Evolutionary conservation across 2,329 filamentous ascomycete genomes (phyloP).

Genomic region (Diaporthe capsici): DNA sequence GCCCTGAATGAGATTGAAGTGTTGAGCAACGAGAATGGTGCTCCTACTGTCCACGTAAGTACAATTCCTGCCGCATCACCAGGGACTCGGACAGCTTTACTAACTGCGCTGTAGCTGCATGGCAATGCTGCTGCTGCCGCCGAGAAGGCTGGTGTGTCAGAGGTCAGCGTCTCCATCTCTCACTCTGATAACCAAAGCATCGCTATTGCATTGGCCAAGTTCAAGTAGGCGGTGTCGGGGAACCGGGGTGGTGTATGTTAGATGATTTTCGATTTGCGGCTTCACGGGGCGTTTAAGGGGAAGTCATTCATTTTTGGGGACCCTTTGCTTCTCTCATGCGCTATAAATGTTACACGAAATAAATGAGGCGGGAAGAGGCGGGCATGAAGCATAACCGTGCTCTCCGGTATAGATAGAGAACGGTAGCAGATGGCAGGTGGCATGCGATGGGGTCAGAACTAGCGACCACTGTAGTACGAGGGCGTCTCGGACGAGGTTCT

Average conservation of each 20-base stretch:
- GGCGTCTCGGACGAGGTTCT: not conserved
- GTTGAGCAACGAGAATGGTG: conserved; percentile 82
- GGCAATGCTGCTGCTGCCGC: conserved; percentile 88
- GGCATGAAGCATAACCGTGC: not conserved
- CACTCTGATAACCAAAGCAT: conserved; percentile 96
- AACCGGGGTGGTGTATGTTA: not conserved
- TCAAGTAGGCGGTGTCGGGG: conserved; percentile 62
- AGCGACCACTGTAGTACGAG: not conserved
- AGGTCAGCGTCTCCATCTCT: conserved; percentile 93
- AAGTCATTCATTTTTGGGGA: not conserved
- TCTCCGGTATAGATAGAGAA: conserved; percentile 4
- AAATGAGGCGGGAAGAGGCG: not conserved
- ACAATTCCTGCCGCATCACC: not conserved
- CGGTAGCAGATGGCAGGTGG: not conserved
- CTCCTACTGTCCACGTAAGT: conserved; percentile 87
- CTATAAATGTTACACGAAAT: conserved; percentile 29
- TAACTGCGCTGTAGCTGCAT: conserved; percentile 76
- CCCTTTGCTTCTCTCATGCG: not conserved
- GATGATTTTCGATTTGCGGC: conserved; percentile 11
- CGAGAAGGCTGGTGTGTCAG: conserved; percentile 88
- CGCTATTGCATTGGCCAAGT: conserved; percentile 89
- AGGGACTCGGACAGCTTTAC: conserved; percentile 43
- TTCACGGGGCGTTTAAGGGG: conserved; percentile 19
- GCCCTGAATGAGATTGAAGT: conserved; percentile 97
- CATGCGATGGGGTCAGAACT: not conserved